A percentile compares a stretch with the other conserved stretches of the same genome.
Conservation (phyloP, 768 basidiomycete species). For the Suillus luteus region DNA sequence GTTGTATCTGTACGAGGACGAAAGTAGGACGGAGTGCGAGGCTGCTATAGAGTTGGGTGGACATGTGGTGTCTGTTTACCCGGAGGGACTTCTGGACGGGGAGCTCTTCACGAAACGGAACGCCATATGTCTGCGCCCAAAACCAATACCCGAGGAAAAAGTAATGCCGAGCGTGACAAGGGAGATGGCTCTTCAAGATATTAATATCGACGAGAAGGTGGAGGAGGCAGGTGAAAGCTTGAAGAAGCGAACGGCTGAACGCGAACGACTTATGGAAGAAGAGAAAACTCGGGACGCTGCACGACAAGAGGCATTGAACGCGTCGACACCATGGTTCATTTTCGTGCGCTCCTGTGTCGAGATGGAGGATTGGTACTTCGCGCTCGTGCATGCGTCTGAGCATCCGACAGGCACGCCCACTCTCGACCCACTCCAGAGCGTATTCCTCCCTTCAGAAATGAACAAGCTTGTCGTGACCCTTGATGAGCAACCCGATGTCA, state of each 20-base stretch:
- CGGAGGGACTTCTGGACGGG: constrained; percentile 76
- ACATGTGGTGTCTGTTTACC: constrained; percentile 76
- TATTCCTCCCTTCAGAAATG: constrained; percentile 84
- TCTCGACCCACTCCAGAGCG: constrained; percentile 56
- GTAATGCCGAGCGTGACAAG: constrained; percentile 52
- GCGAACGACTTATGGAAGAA: constrained; percentile 35
- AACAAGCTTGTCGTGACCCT: constrained; percentile 76
- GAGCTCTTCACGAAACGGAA: constrained; percentile 92
- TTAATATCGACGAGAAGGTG: constrained; percentile 32
- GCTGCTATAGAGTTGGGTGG: constrained; percentile 85
- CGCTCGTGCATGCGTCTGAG: constrained; percentile 74
- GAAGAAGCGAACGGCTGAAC: constrained; percentile 46
- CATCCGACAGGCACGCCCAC: constrained; percentile 63
- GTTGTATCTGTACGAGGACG: constrained; percentile 92
- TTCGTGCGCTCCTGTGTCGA: constrained; percentile 86
- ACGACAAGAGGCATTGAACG: constrained; percentile 51
- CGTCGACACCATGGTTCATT: constrained; percentile 84
- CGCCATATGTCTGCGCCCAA: constrained; percentile 76
- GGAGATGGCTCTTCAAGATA: constrained; percentile 46
- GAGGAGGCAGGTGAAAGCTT: constrained; percentile 42
- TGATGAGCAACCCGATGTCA: constrained; percentile 93
- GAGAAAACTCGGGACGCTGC: constrained; percentile 37
- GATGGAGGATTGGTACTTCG: constrained; percentile 97
- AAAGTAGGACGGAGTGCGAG: constrained; percentile 86
- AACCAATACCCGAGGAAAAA: constrained; percentile 35